Evolutionary conservation across 257 asterid genomes (phyloP), one percentile per base, ranked within the genome.

Genomic region (Solanum dulcamara): DNA sequence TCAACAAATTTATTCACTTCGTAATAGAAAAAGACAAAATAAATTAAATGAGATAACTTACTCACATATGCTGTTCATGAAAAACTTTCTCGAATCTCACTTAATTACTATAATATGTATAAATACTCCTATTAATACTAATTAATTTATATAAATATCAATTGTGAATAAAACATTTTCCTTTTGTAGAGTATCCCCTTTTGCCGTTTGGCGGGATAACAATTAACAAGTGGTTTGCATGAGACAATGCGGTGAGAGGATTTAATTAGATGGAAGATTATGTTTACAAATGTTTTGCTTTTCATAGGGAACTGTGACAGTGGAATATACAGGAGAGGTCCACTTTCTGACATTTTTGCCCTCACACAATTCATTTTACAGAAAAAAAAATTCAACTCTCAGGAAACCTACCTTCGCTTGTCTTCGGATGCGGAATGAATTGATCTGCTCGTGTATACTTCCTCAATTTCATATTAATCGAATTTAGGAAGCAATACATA

Each of bases 291-390:
- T n/a, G 26, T 3, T 9, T 24, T 75, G 55, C 13, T 17, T 24
- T 59, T 59, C 42, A 28, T 84, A 12, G 83, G 75, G 60, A 84
- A 37, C 9, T 11, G 89, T 84, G 90, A 80, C 37, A 26, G 10
- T 59, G 71, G 90, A 86, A 88, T 71, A 83, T 28, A 71, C 18
- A 86, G n/a, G 82, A 88, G 35, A 81, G 85, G n/a, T 42, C 51
- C 88, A 55, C 50, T 59, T 75, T 26, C 82, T 24, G 37, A 74
- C 57, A 40, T 15, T 77, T 77, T 44, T 44, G 26, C 60, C 82
- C 33, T 75, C 9, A 24, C 12, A 2, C 1, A 9, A 20, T 62
- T 62, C 70, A 18, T 51, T 51, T 51, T 51, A 53, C 60, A n/a
- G n/a, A n/a, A n/a, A n/a, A n/a, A n/a, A n/a, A n/a, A n/a, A n/a